These are phyloP conservation scores for Ilyonectria robusta DNA, from an alignment of 2,329 filamentous ascomycete genomes.

Conservation along the genomic window DNA sequence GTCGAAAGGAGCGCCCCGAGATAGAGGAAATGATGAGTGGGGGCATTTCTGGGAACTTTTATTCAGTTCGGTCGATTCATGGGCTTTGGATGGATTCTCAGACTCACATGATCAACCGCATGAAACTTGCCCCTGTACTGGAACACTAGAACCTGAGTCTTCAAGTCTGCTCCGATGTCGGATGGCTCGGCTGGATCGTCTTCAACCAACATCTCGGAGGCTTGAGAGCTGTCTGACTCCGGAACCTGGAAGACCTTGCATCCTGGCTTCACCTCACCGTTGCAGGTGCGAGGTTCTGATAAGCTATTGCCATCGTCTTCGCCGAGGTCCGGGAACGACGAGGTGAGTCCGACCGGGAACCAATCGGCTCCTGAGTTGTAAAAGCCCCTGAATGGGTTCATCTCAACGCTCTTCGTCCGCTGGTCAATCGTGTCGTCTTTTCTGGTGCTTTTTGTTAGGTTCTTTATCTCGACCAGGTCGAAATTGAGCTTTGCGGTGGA, in stretches of 20 bases:
- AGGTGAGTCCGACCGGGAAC: conserved; percentile 68
- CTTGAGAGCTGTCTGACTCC: conserved; percentile 54
- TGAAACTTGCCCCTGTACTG: conserved; percentile 75
- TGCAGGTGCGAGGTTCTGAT: conserved; percentile 56
- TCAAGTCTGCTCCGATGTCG: conserved; percentile 56
- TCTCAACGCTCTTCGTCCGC: conserved; percentile 15
- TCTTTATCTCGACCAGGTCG: background rate
- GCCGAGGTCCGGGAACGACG: conserved; percentile 68
- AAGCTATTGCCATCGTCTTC: conserved; percentile 54
- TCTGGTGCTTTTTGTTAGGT: background rate
- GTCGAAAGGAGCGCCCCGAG: conserved; percentile 74
- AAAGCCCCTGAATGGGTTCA: conserved; percentile 43
- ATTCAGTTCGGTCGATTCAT: background rate
- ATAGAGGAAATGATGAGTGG: conserved; percentile 77
- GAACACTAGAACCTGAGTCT: conserved; percentile 76
- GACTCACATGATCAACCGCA: conserved; percentile 76
- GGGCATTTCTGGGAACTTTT: conserved; percentile 69
- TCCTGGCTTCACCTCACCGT: conserved; percentile 59
- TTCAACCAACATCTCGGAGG: conserved; percentile 54
- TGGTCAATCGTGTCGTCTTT: background rate
- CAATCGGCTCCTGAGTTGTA: conserved; percentile 53
- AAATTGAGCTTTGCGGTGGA: background rate
- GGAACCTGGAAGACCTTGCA: conserved; percentile 73
- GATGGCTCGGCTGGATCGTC: conserved; percentile 47
- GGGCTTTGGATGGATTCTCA: fast-evolving